phyloP scores from a whole-genome alignment of 2,329 filamentous ascomycete genomes.

The Colletotrichum chrysophilum region DNA sequence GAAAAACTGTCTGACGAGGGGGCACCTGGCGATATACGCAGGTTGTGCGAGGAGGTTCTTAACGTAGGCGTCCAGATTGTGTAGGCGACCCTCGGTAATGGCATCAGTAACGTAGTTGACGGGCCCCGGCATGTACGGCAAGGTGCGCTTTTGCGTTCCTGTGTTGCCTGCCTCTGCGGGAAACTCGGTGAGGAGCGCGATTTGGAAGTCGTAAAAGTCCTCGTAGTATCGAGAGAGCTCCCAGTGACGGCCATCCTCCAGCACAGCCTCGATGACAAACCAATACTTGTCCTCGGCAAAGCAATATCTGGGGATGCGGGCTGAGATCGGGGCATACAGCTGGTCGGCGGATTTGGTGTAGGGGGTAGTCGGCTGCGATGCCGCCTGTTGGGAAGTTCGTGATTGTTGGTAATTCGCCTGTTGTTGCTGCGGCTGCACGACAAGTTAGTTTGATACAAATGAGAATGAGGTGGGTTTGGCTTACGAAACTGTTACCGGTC shows the following conservation, averaged over 20 bases:
- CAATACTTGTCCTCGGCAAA: slow-evolving; percentile 98
- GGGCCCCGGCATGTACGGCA: slow-evolving; percentile 98
- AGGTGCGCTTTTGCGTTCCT: slow-evolving; percentile 75
- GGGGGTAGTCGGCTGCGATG: slow-evolving; percentile 46
- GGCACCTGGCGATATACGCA: slow-evolving; percentile 81
- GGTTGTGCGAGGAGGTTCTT: slow-evolving; percentile 88
- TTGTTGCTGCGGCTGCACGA: slow-evolving; percentile 10
- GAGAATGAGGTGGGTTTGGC: slow-evolving; percentile 24
- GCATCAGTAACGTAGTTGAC: slow-evolving; percentile 98
- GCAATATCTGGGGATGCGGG: slow-evolving; percentile 89
- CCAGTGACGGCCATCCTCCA: slow-evolving; percentile 92
- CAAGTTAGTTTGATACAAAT: neutral
- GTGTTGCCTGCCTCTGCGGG: slow-evolving; percentile 92
- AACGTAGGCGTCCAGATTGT: slow-evolving; percentile 94
- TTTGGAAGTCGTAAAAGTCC: slow-evolving; percentile 99
- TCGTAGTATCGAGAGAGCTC: slow-evolving; percentile 95
- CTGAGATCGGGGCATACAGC: slow-evolving; percentile 78
- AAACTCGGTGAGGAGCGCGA: slow-evolving; percentile 89
- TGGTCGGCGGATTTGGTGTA: slow-evolving; percentile 52
- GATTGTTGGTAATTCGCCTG: slow-evolving; percentile 30
- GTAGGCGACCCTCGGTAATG: slow-evolving; percentile 90
- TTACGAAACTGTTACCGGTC: slow-evolving; percentile 54
- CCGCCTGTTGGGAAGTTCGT: slow-evolving; percentile 31
- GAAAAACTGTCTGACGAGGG: slow-evolving; percentile 89
- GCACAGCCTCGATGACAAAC: slow-evolving; percentile 92